Evolutionary conservation across 495 filamentous ascomycete species (phyloP), one percentile per base, ranked within the genome.

Genomic region (Pseudomonodictys pantanalensis): DNA sequence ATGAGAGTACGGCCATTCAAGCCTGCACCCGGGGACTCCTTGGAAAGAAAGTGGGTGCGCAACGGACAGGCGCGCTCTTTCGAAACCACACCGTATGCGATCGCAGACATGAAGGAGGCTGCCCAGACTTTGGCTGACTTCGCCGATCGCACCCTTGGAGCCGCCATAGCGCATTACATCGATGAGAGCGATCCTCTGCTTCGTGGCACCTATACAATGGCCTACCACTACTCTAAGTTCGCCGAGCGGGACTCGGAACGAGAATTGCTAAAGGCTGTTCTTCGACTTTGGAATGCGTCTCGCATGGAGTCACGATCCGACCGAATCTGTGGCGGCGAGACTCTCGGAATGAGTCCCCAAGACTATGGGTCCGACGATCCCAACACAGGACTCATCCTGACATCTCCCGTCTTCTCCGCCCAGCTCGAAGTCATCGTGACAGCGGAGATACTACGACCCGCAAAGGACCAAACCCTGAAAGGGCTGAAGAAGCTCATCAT

Each of bases 1-100:
- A 1, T 67, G 24, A 30, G 30, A 18, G 59, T 67, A 1, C 29
- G 64, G 26, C 33, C 49, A 26, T 63, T 67, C 30, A 24, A 23
- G 9, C 59, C 60, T 18, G 23, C 44, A n/a, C 6, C 3, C 18
- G 49, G 49, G 18, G 49, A 53, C 49, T 6, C 5, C 4, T 43
- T 53, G 9, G 23, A 23, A 12, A 25, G 49, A 53, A 22, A 12
- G 39, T 53, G 49, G 49, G 12, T 6, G 4, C 5, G n/a, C 20
- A 33, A 53, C 12, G 49, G 30, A 20, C n/a, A 43, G 23, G 15
- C 7, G n/a, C 6, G 23, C n/a, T 43, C 5, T 7, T 43, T 7
- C 41, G 23, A 43, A 43, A 17, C 15, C 41, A 17, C 41, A 43
- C 41, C 41, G 5, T 43, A 43, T 20, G 41, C 41, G 5, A 43